Conservation (phyloP, 2,329 filamentous ascomycete species). For the Phyllosticta citriasiana region DNA sequence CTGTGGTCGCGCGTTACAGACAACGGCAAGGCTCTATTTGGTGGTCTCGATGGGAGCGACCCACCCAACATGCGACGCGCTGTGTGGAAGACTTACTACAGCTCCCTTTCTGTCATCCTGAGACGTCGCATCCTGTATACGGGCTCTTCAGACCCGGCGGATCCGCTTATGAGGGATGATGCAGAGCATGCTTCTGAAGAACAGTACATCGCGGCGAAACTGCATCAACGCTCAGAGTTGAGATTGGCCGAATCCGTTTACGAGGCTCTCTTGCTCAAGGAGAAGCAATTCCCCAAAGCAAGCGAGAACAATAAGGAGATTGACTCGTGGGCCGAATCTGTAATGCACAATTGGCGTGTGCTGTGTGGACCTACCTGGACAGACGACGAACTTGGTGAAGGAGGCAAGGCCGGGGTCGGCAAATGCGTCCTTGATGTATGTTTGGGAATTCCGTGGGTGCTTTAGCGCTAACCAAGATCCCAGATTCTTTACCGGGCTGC, state of each 20-base stretch:
- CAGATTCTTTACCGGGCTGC: conserved; percentile 80
- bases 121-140: conserved; percentile 53
- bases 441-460: not conserved
- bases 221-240: conserved; percentile 59
- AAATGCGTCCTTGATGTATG: conserved; percentile 62
- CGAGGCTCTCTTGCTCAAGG: conserved; percentile 65
- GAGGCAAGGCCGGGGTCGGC: conserved; percentile 65
- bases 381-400: conserved; percentile 70
- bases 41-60: conserved; percentile 14
- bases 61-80: conserved; percentile 38
- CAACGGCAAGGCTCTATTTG: conserved; percentile 13
- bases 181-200: conserved; percentile 19
- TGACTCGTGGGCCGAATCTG: conserved; percentile 69
- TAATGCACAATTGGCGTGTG: conserved; percentile 76
- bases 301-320: conserved; percentile 69
- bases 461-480: conserved; percentile 7
- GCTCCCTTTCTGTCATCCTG: conserved; percentile 65
- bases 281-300: conserved; percentile 76
- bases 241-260: conserved; percentile 71
- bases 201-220: conserved; percentile 20
- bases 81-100: conserved; percentile 81
- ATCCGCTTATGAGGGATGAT: conserved; percentile 9
- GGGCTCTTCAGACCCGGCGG: conserved; percentile 27
- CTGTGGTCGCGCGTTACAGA: conserved; percentile 62
- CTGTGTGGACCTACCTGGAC: conserved; percentile 72